A percentile compares a stretch with the other conserved stretches of the same genome.
phyloP scores from a whole-genome alignment of 768 basidiomycete genomes.

The Steccherinum ochraceum region DNA sequence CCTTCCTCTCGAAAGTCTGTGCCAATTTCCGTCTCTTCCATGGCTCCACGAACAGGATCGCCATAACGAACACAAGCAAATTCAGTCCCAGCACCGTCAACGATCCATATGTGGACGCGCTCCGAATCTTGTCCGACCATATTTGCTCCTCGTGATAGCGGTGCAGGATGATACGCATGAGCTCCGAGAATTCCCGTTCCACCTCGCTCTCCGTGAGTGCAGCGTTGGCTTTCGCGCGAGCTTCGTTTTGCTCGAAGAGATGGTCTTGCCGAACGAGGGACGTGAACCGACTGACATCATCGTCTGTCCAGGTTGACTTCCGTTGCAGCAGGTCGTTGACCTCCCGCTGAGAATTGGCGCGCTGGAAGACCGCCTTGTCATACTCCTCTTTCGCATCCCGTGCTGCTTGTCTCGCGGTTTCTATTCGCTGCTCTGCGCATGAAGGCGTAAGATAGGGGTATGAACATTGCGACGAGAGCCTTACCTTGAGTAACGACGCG shows the following conservation, averaged over 20 bases:
- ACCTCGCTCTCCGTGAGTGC: conserved; percentile 70
- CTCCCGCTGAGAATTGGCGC: conserved; percentile 86
- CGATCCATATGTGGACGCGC: conserved; percentile 89
- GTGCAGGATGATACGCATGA: conserved; percentile 84
- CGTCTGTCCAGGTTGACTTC: conserved; percentile 88
- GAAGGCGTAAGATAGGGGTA: too few relatives aligned
- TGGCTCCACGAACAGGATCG: conserved; percentile 89
- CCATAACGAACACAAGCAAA: conserved; percentile 82
- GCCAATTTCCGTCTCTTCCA: conserved; percentile 89
- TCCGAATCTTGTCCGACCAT: conserved; percentile 98
- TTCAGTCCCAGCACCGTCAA: conserved; percentile 84
- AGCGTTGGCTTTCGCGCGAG: conserved; percentile 58
- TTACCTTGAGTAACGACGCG: conserved; percentile 78
- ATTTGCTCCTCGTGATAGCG: conserved; percentile 98
- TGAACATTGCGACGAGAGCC: too few relatives aligned
- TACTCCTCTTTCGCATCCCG: conserved; percentile 69
- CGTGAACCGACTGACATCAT: conserved; percentile 85
- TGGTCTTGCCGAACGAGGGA: conserved; percentile 89
- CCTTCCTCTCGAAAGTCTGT: conserved; percentile 83
- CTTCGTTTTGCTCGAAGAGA: conserved; percentile 74
- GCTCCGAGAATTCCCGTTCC: conserved; percentile 80
- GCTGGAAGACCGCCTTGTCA: conserved; percentile 70
- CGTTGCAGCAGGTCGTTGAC: conserved; percentile 94
- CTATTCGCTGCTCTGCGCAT: conserved; percentile 64
- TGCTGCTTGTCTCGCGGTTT: conserved; percentile 58